Evolutionary conservation across 2,329 filamentous ascomycete species (phyloP).

Genomic region (Sclerotinia nivalis): DNA sequence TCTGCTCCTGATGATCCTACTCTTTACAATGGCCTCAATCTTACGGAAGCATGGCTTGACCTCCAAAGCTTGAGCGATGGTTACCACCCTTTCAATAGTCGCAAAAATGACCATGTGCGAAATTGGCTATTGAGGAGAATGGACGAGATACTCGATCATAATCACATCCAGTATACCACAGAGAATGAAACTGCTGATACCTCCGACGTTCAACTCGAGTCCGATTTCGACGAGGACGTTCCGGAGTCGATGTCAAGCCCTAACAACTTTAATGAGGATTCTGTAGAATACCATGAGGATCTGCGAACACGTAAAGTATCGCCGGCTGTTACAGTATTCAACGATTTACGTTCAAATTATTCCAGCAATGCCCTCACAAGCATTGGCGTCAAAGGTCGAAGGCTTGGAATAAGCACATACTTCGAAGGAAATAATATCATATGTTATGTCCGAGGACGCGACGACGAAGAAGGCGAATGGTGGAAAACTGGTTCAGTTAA

Average conservation of each 20-base stretch:
- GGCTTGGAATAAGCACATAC: slow-evolving; percentile 59
- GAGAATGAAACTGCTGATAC: slow-evolving; percentile 39
- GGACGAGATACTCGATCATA: slow-evolving; percentile 65
- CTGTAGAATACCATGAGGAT: slow-evolving; percentile 27
- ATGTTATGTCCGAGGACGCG: slow-evolving; percentile 81
- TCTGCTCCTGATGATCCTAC: slow-evolving; percentile 57
- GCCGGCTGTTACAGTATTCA: slow-evolving; percentile 66
- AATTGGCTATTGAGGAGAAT: slow-evolving; percentile 73
- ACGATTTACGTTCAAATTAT: slow-evolving; percentile 77
- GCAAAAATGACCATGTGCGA: slow-evolving; percentile 76
- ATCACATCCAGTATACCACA: slow-evolving; percentile 52
- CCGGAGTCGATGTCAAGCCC: not conserved
- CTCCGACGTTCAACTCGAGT: not conserved
- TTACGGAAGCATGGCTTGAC: slow-evolving; percentile 85
- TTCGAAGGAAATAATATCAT: slow-evolving; percentile 93
- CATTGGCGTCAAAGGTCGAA: slow-evolving; percentile 40
- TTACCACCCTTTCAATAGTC: slow-evolving; percentile 89
- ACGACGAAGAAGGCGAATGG: slow-evolving; percentile 73
- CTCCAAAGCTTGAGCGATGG: slow-evolving; percentile 70
- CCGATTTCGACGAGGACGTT: not conserved
- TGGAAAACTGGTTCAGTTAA: slow-evolving; percentile 54
- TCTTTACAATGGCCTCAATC: slow-evolving; percentile 66
- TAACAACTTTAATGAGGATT: slow-evolving; percentile 24
- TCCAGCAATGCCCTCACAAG: slow-evolving; percentile 59
- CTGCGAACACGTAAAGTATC: slow-evolving; percentile 26